Base-by-base conservation (phyloP, 179 eudicot species). In the Beta lomatogona region DNA sequence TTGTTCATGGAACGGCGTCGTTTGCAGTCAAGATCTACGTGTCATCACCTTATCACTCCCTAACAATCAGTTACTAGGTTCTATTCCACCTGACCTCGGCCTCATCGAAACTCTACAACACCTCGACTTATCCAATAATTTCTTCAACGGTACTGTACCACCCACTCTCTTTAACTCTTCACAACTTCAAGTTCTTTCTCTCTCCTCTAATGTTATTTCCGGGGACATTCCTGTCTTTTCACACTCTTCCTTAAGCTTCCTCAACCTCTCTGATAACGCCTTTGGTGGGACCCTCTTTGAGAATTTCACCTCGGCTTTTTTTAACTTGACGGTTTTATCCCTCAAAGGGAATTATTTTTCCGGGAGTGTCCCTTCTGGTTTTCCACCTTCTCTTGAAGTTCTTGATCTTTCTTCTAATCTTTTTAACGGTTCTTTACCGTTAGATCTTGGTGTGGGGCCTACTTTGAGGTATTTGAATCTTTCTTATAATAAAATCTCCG, bases 1-100 rank as follows among this genome's bases (percentile, higher is more conserved):
- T 0, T 96, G 99, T 69, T 86, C 89, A 2, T 96, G 99, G 99
- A 81, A 79, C 53, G 99, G 99, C 63, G 86, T 95, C 55, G 84
- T 85, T 1, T 95, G 99, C 64, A 74, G 85, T 36, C 71, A 58
- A 4, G 44, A 77, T 65, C 79, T 61, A 25, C 83, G 90, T 8
- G 99, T 94, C 77, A 82, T 84, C 22, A 76, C 82, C 19, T 74
- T 96, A 52, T 79, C 81, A 9, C 94, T 94, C 31, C 90, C 97
- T 0, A 83, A 84, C 25, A 82, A 76, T 28, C 91, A 85, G 61
- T 90, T 96, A 36, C 61, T 89, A 19, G 99, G 98, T 3, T 88
- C 91, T 0, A 63, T 96, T 15, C 93, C 99, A 0, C 83, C 91
- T 5, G 93, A 91, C 4, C 80, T 96, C 15, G 95, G 92, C n/a